Conservation (phyloP, 306 rosid genomes). For the Pterocarpus santalinus region DNA sequence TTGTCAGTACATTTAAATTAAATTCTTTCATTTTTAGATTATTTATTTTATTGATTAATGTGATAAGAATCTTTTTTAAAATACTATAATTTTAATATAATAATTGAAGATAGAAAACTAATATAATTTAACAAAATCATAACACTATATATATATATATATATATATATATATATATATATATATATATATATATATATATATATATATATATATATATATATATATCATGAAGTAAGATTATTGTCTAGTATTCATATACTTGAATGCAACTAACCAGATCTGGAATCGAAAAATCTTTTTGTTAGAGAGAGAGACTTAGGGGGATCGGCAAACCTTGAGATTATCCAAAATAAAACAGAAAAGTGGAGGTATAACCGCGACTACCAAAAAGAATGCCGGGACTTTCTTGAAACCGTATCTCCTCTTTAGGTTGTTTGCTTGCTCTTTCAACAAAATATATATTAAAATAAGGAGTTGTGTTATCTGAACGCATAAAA, state of each 20-base stretch:
- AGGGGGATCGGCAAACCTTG: constrained; percentile 37
- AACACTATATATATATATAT: no score
- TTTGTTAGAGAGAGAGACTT: neutral
- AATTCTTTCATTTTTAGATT: no score
- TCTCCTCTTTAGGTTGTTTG: neutral
- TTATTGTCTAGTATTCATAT: neutral
- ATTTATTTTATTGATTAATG: no score
- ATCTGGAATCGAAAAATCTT: neutral
- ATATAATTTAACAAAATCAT: neutral
- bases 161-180: no score
- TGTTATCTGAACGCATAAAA: no score
- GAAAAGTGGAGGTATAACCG: constrained; percentile 44
- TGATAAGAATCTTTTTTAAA: no score
- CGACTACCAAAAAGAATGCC: constrained; percentile 60
- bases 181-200: no score
- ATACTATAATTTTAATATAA: no score
- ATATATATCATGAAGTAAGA: no score
- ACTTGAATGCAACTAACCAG: neutral
- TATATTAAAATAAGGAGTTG: neutral
- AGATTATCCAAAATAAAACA: constrained; percentile 5
- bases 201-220: no score
- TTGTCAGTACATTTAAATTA: no score
- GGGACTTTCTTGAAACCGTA: constrained; percentile 42
- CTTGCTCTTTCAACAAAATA: neutral
- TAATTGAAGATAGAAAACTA: neutral